Evolutionary conservation across 345 rosid genomes (phyloP), one percentile per base, ranked within the genome.

Genomic region (Chamaenerion angustifolium): DNA sequence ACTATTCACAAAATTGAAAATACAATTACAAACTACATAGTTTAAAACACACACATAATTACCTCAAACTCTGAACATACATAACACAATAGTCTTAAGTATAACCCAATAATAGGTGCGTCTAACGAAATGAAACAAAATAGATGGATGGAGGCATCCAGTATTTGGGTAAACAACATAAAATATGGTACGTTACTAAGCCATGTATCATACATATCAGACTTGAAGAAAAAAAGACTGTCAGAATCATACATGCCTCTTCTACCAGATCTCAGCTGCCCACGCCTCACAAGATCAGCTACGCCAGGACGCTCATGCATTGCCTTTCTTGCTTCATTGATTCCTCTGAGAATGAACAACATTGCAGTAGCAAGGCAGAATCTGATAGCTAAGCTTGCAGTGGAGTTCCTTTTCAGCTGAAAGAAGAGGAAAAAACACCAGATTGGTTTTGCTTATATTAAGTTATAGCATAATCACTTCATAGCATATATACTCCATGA

Each of bases 211-310:
- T n/a, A n/a, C n/a, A n/a, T n/a, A n/a, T n/a, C n/a, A n/a, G n/a
- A n/a, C n/a, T n/a, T n/a, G n/a, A n/a, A 25, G 3, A 46, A 15
- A 4, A 37, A 37, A 42, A 15, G 21, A 21, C 46, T n/a, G 55
- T 45, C 17, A 53, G 52, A 76, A 68, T 72, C 98, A 68, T 86
- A 86, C 98, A 90, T 86, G 96, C 98, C 96, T 83, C 98, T 81
- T 81, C 96, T 80, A 81, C 83, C 94, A 14, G 95, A 86, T 78
- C 94, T 75, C 8, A 90, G 73, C 69, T 90, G 96, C 61, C 98
- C 96, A 10, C 95, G 94, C 64, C 94, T 83, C 55, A 90, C 98
- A 60, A 90, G 95, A 73, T 90, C 98, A 52, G 88, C 79, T 16
- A 86, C 89, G 55, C 98, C 94, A 46, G 79, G 69, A 46, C 17